A percentile compares a stretch with the other conserved stretches of the same genome.
Evolutionary conservation across 306 rosid species (phyloP).

Genomic region (Alnus glutinosa): DNA sequence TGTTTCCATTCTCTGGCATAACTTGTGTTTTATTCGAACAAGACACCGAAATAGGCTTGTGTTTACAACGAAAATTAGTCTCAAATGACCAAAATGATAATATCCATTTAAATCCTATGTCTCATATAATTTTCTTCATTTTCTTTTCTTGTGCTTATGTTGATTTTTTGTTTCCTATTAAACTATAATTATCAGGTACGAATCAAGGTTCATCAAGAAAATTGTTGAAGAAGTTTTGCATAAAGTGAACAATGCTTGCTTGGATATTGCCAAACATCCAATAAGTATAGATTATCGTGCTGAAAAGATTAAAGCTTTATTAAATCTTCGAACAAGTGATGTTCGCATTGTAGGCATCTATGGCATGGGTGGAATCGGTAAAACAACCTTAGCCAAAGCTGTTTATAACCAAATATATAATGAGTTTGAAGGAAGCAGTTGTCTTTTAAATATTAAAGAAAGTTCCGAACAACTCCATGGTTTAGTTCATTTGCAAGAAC

Average conservation of each 20-base stretch:
- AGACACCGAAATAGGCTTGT: too few species aligned
- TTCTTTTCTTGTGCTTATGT: too few species aligned
- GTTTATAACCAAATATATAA: too few species aligned
- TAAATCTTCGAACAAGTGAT: background rate
- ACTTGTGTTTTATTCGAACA: too few species aligned
- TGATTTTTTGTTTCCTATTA: too few species aligned
- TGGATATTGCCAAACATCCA: constrained; percentile 10
- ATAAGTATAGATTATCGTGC: background rate
- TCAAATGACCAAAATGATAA: too few species aligned
- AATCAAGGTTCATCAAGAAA: constrained; percentile 4
- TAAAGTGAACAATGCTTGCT: background rate
- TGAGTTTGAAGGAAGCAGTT: too few species aligned
- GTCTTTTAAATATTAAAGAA: constrained; percentile 17
- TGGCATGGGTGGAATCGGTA: constrained; percentile 33
- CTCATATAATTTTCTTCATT: too few species aligned
- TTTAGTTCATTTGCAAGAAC: constrained; percentile 14
- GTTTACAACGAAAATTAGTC: too few species aligned
- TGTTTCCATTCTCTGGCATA: too few species aligned
- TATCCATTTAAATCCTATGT: too few species aligned
- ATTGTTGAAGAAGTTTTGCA: constrained; percentile 10
- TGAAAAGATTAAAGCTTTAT: background rate
- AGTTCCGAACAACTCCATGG: background rate
- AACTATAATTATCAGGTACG: constrained; percentile 1
- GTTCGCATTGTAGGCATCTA: constrained; percentile 7
- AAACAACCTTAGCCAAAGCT: too few species aligned